Conservation (phyloP, 495 filamentous ascomycete genomes). For the Hypoxylon fragiforme region DNA sequence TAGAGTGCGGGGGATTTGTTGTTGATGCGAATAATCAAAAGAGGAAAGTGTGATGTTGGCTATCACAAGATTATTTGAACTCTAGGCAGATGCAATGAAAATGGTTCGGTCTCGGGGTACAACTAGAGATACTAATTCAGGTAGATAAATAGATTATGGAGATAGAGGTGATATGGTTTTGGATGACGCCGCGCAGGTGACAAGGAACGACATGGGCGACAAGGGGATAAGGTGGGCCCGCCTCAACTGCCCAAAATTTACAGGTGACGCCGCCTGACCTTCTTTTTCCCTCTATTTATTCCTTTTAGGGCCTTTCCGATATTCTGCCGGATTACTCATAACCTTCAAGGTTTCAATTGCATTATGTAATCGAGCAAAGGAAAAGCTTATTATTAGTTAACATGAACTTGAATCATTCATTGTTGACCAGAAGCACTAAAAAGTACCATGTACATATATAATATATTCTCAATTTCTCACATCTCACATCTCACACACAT, state of each 20-base stretch:
- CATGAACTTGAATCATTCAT: too few species aligned
- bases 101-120: not conserved
- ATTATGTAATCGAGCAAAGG: too few species aligned
- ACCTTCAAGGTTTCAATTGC: too few species aligned
- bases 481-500: too few species aligned
- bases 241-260: not conserved
- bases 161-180: too few species aligned
- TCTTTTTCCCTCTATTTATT: not conserved
- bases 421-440: too few species aligned
- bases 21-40: not conserved
- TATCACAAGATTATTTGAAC: not conserved
- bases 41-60: not conserved
- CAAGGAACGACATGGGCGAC: not conserved
- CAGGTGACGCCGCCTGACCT: not conserved
- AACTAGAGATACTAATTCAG: not conserved
- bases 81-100: not conserved
- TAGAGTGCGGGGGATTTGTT: too few species aligned
- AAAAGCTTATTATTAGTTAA: too few species aligned
- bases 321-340: not conserved
- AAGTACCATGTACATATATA: too few species aligned
- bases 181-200: not conserved
- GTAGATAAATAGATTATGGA: not conserved
- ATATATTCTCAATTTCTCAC: too few species aligned
- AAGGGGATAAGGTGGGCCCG: not conserved
- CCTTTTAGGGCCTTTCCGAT: not conserved